Evolutionary conservation across 257 asterid genomes (phyloP), one percentile per base, ranked within the genome.

Genomic region (Solanum clarkiae): DNA sequence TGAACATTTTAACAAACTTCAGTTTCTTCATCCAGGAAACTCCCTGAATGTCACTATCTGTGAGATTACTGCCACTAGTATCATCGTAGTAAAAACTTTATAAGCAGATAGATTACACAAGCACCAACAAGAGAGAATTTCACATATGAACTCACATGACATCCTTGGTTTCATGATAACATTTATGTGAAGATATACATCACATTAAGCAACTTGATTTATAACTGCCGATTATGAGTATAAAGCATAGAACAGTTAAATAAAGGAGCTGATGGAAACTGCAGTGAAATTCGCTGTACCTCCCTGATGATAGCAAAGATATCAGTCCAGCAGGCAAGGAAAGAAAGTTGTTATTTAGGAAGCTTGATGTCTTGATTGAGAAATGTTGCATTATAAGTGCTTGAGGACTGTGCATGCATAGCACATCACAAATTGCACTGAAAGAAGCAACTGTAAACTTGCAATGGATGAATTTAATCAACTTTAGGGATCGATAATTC

Each of bases 361-460:
- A 90, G 91, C 97, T 95, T 87, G 99, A 97, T 83, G 93, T 88
- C 90, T 91, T 94, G 91, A 97, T 92, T 55, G 97, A 91, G 94
- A 97, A 97, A 87, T 91, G 91, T 85, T 94, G 93, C 60, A 97
- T 89, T 87, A 91, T 93, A 87, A 94, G 97, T 62, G 90, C 85
- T 85, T 90, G 90, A 77, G 88, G 92, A 89, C 88, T 93, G 85
- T 92, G 88, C 83, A 88, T 70, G 80, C 85, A 86, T 69, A 96
- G 85, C 68, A 97, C 92, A 85, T 90, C 92, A 75, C 97, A 95
- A 70, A 96, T 91, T 83, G 93, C 93, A 90, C 90, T 87, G 85
- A 96, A 49, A 83, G 90, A 93, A 87, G 89, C 81, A 36, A 94
- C 84, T 44, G 97, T 89, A 86, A 97, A 91, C 95, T 97, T 97